These are phyloP conservation scores for Bryoerythrophyllum caledonicum DNA, from an alignment of 225 moss, liverwort and hornwort genomes.

Conservation along the genomic window DNA sequence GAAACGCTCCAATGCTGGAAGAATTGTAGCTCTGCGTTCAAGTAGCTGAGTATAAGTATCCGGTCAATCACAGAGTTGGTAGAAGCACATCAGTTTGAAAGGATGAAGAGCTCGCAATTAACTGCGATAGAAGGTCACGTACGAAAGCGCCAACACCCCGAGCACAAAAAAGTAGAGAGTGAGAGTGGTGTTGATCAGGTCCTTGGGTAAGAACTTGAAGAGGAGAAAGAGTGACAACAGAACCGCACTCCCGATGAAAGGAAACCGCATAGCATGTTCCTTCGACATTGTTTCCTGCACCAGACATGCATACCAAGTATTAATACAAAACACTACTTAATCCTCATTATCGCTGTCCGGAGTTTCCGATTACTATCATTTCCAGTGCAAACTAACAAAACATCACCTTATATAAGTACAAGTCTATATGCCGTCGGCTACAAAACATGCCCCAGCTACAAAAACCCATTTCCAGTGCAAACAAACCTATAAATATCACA, in stretches of 20 bases:
- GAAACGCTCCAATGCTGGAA: constrained; percentile 76
- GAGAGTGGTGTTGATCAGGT: constrained; percentile 98
- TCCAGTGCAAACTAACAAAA: too few relatives aligned
- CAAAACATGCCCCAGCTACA: too few relatives aligned
- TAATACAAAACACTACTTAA: neutral
- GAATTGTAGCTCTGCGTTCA: constrained; percentile 87
- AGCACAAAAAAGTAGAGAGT: constrained; percentile 98
- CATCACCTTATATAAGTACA: too few relatives aligned
- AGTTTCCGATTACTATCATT: too few relatives aligned
- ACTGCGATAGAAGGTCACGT: constrained; percentile 41
- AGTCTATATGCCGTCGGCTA: too few relatives aligned
- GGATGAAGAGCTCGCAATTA: too few relatives aligned
- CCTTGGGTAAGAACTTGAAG: constrained; percentile 99
- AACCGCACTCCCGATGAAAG: constrained; percentile 99
- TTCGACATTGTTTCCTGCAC: constrained; percentile 99
- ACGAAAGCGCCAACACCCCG: constrained; percentile 97
- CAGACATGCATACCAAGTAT: neutral
- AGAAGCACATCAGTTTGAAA: neutral
- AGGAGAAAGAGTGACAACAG: constrained; percentile 95
- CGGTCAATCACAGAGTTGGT: neutral
- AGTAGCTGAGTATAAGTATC: constrained; percentile 11
- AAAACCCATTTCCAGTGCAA: neutral
- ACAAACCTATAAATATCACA: neutral
- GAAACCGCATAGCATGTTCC: constrained; percentile 99
- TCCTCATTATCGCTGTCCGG: too few relatives aligned